Evolutionary conservation across 805 yeast genomes (phyloP), one percentile per base, ranked within the genome.

Genomic region (Wickerhamomyces mucosus): DNA sequence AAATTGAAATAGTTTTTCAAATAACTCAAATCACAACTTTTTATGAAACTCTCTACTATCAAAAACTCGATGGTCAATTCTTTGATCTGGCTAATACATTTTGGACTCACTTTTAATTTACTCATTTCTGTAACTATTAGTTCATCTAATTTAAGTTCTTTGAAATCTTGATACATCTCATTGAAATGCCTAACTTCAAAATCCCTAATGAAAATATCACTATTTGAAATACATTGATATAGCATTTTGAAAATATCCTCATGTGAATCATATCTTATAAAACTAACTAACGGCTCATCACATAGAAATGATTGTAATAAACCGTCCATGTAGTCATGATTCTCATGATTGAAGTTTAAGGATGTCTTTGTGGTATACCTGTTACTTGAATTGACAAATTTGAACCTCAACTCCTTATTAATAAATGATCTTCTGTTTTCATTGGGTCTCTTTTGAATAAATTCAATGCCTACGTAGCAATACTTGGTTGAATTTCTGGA

Each of bases 401-500:
- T 11, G 26, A 40, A 40, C 21, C 35, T 29, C 13, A 29, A 15
- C 8, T 7, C 22, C 6, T 28, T 29, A 26, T 37, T 32, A 16
- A 35, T 17, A 27, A 22, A 37, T 3, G 37, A 20, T 15, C 23
- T 16, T 15, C 29, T 29, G 17, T 16, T 30, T 14, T 21, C 18
- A 19, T 17, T 24, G 9, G 29, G 37, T 15, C 27, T 32, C 9
- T 21, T 24, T 8, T 18, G 7, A 8, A 19, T 28, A n/a, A 39
- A 26, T 38, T 40, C 35, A 3, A 5, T 9, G 2, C 17, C 21
- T 9, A 28, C 6, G 48, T 83, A 85, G 51, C 84, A 94, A 54
- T 86, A 86, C 50, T 79, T 79, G 15, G 89, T 75, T 47, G 78
- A 80, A 3, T 88, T 88, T 30, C 94, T 64, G 52, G 77, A 72